These are phyloP conservation scores for Colletotrichum destructivum DNA, from an alignment of 2,329 filamentous ascomycete species.

Conservation along the genomic window DNA sequence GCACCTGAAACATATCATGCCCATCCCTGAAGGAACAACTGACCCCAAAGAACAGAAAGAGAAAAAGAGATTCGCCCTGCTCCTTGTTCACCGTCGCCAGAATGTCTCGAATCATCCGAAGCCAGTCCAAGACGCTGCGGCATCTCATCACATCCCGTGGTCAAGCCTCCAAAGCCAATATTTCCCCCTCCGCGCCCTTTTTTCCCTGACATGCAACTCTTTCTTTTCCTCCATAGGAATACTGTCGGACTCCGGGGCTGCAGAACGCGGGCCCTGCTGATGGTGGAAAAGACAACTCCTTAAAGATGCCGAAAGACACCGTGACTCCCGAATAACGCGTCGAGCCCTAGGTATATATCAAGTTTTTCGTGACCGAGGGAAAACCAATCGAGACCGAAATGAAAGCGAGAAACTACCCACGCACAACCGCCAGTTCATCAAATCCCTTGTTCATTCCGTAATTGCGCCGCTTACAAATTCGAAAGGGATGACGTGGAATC, in stretches of 20 bases:
- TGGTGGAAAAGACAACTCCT: constrained; percentile 42
- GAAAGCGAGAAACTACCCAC: constrained; percentile 37
- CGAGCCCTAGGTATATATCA: constrained; percentile 43
- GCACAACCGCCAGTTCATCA: constrained; percentile 22
- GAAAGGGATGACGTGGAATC: not conserved
- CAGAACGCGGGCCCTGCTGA: constrained; percentile 41
- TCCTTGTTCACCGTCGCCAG: constrained; percentile 39
- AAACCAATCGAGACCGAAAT: constrained; percentile 38
- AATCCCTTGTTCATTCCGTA: constrained; percentile 18
- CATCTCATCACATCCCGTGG: constrained; percentile 28
- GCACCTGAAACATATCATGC: constrained; percentile 33
- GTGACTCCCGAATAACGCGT: constrained; percentile 41
- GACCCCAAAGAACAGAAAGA: constrained; percentile 21
- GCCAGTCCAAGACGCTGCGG: constrained; percentile 33
- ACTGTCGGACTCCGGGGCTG: constrained; percentile 42
- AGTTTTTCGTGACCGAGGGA: constrained; percentile 42
- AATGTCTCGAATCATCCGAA: constrained; percentile 35
- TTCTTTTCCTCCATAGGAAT: constrained; percentile 30
- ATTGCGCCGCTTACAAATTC: constrained; percentile 20
- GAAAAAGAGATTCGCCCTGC: constrained; percentile 25
- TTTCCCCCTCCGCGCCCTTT: constrained; percentile 21
- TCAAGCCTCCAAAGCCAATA: constrained; percentile 22
- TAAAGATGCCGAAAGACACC: constrained; percentile 42
- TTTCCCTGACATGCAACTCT: constrained; percentile 39
- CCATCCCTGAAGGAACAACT: constrained; percentile 34